Evolutionary conservation across 495 filamentous ascomycete genomes (phyloP).

Genomic region (Podospora pseudopauciseta): DNA sequence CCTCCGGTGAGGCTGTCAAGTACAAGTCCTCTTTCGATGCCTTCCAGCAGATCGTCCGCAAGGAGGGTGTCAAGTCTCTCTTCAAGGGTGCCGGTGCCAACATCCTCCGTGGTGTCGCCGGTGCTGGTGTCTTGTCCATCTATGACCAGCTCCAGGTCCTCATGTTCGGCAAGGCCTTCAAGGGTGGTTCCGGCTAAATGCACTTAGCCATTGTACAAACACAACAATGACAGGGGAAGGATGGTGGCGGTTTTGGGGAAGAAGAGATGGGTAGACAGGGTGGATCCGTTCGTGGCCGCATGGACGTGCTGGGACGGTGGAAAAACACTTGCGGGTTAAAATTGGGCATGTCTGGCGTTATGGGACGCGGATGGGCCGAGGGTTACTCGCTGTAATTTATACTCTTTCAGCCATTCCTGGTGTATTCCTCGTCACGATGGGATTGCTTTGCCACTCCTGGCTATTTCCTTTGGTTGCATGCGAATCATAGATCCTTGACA

Average conservation of each 20-base stretch:
- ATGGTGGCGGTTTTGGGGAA: conserved; percentile 18
- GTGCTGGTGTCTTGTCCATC: conserved; percentile 99
- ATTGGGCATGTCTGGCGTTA: conserved; percentile 35
- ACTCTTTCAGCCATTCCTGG: conserved; percentile 52
- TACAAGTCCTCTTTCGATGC: conserved; percentile 94
- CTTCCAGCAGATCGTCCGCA: conserved; percentile 89
- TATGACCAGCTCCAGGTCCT: conserved; percentile 99
- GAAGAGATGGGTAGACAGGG: conserved; percentile 24
- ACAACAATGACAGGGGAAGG: conserved; percentile 32
- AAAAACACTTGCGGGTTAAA: conserved; percentile 26
- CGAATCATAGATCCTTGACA: conserved; percentile 42
- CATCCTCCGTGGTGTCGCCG: conserved; percentile 99
- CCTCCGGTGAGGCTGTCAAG: conserved; percentile 95
- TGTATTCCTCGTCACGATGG: conserved; percentile 49
- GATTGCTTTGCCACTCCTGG: conserved; percentile 32
- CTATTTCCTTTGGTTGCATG: conserved; percentile 41
- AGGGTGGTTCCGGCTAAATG: conserved; percentile 77
- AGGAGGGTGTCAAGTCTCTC: conserved; percentile 94
- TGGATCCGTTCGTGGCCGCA: conserved; percentile 22
- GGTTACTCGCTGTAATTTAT: conserved; percentile 59
- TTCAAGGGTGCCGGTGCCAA: conserved; percentile 99
- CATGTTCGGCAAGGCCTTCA: conserved; percentile 99
- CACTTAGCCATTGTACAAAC: conserved; percentile 35
- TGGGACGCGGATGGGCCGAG: conserved; percentile 31
- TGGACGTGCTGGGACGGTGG: conserved; percentile 27